Percentiles rank a stretch among this genome's conserved stretches.
Evolutionary conservation across 805 yeast genomes (phyloP).

Genomic region (Kluyveromyces lactis): DNA sequence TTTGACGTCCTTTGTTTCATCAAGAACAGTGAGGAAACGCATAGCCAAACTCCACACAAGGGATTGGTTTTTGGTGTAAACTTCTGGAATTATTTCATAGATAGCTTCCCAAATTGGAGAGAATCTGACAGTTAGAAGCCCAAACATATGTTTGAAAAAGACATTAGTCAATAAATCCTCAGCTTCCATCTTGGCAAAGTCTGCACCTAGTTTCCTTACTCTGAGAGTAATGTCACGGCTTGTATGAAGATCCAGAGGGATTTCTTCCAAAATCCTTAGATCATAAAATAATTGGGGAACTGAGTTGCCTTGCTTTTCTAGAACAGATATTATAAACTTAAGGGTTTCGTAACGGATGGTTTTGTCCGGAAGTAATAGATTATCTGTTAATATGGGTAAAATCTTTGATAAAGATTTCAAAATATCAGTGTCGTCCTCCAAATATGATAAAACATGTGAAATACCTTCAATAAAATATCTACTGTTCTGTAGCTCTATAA

Average conservation of each 20-base stretch:
- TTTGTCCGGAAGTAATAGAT: conserved; percentile 43
- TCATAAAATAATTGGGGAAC: conserved; percentile 38
- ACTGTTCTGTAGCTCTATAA: conserved; percentile 29
- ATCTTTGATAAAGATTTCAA: not conserved
- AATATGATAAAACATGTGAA: conserved; percentile 11
- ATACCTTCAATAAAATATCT: conserved; percentile 33
- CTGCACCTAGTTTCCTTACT: conserved; percentile 48
- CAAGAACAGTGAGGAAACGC: conserved; percentile 26
- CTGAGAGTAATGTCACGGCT: conserved; percentile 71
- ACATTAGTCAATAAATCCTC: conserved; percentile 16
- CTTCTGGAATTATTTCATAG: conserved; percentile 45
- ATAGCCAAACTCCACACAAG: conserved; percentile 50
- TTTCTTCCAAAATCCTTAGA: conserved; percentile 55
- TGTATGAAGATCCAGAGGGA: conserved; percentile 58
- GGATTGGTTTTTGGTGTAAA: conserved; percentile 35
- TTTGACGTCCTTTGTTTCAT: conserved; percentile 11
- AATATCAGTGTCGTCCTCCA: not conserved
- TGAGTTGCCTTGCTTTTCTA: conserved; percentile 19
- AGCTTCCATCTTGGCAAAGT: conserved; percentile 29
- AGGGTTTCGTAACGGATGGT: conserved; percentile 43
- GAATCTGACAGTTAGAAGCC: conserved; percentile 64
- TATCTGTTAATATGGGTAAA: conserved; percentile 19
- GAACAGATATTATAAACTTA: conserved; percentile 34
- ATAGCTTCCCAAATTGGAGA: conserved; percentile 84
- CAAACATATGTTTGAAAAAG: conserved; percentile 48